phyloP scores from a whole-genome alignment of 2,329 filamentous ascomycete genomes.

The Pseudogymnoascus sp. region DNA sequence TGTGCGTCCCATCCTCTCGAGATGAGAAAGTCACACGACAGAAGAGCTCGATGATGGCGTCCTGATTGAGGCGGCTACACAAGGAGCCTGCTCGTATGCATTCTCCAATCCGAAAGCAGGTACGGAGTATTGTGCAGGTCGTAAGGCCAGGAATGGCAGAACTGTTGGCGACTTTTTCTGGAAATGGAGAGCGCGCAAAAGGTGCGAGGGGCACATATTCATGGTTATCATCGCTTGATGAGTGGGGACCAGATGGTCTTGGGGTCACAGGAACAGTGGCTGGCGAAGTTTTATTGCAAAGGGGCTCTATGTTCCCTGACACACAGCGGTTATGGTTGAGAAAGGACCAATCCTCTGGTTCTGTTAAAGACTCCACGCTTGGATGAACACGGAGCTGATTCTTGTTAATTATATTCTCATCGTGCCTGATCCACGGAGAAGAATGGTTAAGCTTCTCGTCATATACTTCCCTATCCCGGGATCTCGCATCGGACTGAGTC shows the following conservation, averaged over 20 bases:
- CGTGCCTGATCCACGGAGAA: conserved; percentile 13
- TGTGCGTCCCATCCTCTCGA: conserved; percentile 41
- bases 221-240: conserved; percentile 20
- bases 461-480: conserved; percentile 21
- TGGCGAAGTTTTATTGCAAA: conserved; percentile 2
- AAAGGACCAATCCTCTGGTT: conserved; percentile 23
- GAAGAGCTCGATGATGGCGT: conserved; percentile 57
- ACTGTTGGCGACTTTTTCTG: conserved; percentile 40
- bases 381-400: neutral
- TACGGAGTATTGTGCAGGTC: conserved; percentile 41
- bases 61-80: conserved; percentile 39
- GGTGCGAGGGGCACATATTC: conserved; percentile 31
- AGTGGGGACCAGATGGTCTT: neutral
- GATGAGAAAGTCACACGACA: conserved; percentile 52
- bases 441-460: conserved; percentile 25
- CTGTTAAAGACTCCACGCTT: neutral
- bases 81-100: conserved; percentile 42
- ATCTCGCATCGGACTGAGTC: conserved; percentile 14
- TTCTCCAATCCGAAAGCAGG: conserved; percentile 59
- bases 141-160: conserved; percentile 48
- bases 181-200: conserved; percentile 47
- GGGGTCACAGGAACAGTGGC: neutral
- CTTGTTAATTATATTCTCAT: conserved; percentile 2
- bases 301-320: neutral
- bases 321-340: conserved; percentile 9